Evolutionary conservation across 805 yeast genomes (phyloP), one percentile per base, ranked within the genome.

Genomic region (Debaryomyces prosopidis): DNA sequence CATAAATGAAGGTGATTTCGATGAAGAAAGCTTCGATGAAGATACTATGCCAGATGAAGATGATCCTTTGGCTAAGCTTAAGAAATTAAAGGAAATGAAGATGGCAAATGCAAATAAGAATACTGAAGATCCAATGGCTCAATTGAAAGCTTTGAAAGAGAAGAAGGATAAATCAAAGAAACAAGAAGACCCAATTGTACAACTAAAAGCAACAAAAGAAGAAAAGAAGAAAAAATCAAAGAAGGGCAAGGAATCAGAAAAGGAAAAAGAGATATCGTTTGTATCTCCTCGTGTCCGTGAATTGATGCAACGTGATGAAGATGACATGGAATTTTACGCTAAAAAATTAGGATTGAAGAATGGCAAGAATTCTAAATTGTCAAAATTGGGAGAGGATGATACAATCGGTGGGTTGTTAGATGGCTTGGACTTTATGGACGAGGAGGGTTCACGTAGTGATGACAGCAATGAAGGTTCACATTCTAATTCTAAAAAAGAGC

Each of bases 311-410:
- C 74, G 77, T 50, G 95, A 87, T 53, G 95, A 88, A 47, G 84
- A 80, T 45, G 96, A 91, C 43, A 83, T 87, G 66, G 81, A 77
- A 36, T 89, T 85, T 58, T 91, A 89, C 62, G 91, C 97, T 3
- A 85, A 85, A 50, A 84, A 87, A 56, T 71, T 91, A 8, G 95
- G 95, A 1, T 62, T 87, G 53, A 73, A 71, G 45, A 82, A 82
- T 51, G 79, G 81, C 0, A 76, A 74, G 44, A 73, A 71, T 12
- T 46, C 67, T 3, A 68, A 65, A 42, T 69, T 85, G 39, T 65
- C 74, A 32, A 78, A 77, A 50, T 59, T 59, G 3, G 83, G 76
- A 33, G 89, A 82, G 11, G 87, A 85, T 57, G 96, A 89, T 63
- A 79, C 84, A 2, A 71, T 90, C 39, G 96, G 87, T 38, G 95